These are phyloP conservation scores for Barnettozyma californica DNA, from an alignment of 805 yeast species.

Conservation along the genomic window DNA sequence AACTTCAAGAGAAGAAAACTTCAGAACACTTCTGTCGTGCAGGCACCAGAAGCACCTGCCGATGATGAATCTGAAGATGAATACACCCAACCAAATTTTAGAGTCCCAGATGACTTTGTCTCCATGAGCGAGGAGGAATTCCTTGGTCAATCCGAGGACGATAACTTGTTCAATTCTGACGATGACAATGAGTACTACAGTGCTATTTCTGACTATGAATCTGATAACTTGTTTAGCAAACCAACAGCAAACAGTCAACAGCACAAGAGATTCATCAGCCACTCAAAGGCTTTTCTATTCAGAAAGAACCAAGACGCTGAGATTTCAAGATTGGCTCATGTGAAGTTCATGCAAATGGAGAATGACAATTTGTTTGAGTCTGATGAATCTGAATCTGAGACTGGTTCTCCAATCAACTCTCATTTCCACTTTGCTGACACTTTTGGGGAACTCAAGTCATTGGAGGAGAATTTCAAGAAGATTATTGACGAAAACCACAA, in stretches of 20 bases:
- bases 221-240: conserved; percentile 9
- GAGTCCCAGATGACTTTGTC: conserved; percentile 6
- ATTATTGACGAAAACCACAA: conserved; percentile 22
- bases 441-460: conserved; percentile 19
- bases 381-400: conserved; percentile 16
- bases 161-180: conserved; percentile 23
- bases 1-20: conserved; percentile 24
- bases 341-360: conserved; percentile 10
- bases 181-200: conserved; percentile 24
- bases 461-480: conserved; percentile 26
- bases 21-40: conserved; percentile 6
- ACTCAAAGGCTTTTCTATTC: conserved; percentile 7
- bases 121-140: conserved; percentile 15
- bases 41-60: conserved; percentile 5
- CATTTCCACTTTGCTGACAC: conserved; percentile 4
- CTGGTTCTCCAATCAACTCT: conserved; percentile 10
- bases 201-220: conserved; percentile 24
- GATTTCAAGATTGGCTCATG: conserved; percentile 7
- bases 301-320: conserved; percentile 7
- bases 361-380: conserved; percentile 16
- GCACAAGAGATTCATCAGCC: conserved; percentile 9
- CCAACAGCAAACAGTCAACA: not conserved
- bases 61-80: conserved; percentile 7
- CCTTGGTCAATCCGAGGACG: conserved; percentile 17
- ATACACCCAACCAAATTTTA: conserved; percentile 1